Conservation (phyloP, 2,329 filamentous ascomycete genomes). For the Stagonosporopsis vannaccii region DNA sequence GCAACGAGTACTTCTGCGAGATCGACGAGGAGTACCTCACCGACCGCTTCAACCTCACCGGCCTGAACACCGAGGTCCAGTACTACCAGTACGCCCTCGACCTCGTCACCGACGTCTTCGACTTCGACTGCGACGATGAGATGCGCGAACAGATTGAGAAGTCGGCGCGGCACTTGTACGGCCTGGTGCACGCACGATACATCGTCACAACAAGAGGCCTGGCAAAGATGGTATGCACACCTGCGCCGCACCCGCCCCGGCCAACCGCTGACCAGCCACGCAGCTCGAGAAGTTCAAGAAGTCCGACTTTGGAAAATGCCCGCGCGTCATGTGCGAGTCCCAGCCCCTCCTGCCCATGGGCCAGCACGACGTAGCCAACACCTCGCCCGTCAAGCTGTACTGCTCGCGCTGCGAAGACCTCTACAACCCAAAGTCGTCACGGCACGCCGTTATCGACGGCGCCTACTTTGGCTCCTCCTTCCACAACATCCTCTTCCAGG, state of each 20-base stretch:
- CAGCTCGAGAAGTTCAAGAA: slow-evolving; percentile 99
- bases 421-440: slow-evolving; percentile 97
- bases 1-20: slow-evolving; percentile 99
- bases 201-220: slow-evolving; percentile 94
- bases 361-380: slow-evolving; percentile 84
- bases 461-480: slow-evolving; percentile 98
- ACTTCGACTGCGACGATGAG: slow-evolving; percentile 97
- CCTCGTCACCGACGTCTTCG: slow-evolving; percentile 96
- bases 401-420: slow-evolving; percentile 97
- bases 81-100: slow-evolving; percentile 99
- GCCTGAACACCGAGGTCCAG: slow-evolving; percentile 94
- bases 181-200: slow-evolving; percentile 93
- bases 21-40: slow-evolving; percentile 99
- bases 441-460: slow-evolving; percentile 93
- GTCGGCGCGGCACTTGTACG: slow-evolving; percentile 93
- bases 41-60: slow-evolving; percentile 97
- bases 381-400: slow-evolving; percentile 94
- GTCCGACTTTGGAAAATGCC: slow-evolving; percentile 96
- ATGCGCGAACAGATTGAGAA: slow-evolving; percentile 99
- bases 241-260: too few species aligned
- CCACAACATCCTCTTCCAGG: slow-evolving; percentile 99
- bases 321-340: slow-evolving; percentile 91
- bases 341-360: slow-evolving; percentile 96
- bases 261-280: slow-evolving; percentile 18
- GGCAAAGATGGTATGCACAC: slow-evolving; percentile 82